These are phyloP conservation scores for Chrysoporthe cubensis DNA, from an alignment of 2,329 filamentous ascomycete species.

Conservation along the genomic window DNA sequence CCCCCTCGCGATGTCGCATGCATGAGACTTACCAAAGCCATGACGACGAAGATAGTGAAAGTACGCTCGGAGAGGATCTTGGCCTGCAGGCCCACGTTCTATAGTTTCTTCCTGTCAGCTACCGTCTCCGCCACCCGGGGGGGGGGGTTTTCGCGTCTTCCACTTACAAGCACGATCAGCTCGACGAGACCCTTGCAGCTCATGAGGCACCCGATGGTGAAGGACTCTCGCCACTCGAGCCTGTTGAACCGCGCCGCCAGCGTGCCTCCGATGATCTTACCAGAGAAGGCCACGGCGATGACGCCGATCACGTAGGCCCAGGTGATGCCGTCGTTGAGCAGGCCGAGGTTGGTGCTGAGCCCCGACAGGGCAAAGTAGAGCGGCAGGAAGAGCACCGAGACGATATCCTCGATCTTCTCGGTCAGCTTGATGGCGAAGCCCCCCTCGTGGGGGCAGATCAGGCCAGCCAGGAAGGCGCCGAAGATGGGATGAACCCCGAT, in stretches of 20 bases:
- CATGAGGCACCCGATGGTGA: slow-evolving; percentile 89
- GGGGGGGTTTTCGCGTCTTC: too few relatives aligned
- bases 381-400: slow-evolving; percentile 81
- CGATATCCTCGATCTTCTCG: slow-evolving; percentile 92
- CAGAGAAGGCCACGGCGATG: slow-evolving; percentile 78
- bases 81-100: slow-evolving; percentile 79
- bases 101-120: slow-evolving; percentile 10
- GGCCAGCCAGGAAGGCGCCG: slow-evolving; percentile 84
- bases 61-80: slow-evolving; percentile 78
- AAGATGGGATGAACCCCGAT: slow-evolving; percentile 96
- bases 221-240: slow-evolving; percentile 86
- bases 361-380: slow-evolving; percentile 94
- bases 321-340: slow-evolving; percentile 78
- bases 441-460: slow-evolving; percentile 88
- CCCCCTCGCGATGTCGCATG: not conserved
- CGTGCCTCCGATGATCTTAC: slow-evolving; percentile 83
- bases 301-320: slow-evolving; percentile 92
- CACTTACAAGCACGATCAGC: slow-evolving; percentile 83
- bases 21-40: slow-evolving; percentile 65
- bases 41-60: slow-evolving; percentile 93
- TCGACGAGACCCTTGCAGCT: slow-evolving; percentile 96
- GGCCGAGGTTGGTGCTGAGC: slow-evolving; percentile 82
- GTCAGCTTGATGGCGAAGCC: slow-evolving; percentile 90
- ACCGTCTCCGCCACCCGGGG: slow-evolving; percentile 9
- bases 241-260: slow-evolving; percentile 76